Percentiles rank a stretch among this genome's conserved stretches.
Conservation (phyloP, 768 basidiomycete species). For the Hortiboletus flavorubellus region DNA sequence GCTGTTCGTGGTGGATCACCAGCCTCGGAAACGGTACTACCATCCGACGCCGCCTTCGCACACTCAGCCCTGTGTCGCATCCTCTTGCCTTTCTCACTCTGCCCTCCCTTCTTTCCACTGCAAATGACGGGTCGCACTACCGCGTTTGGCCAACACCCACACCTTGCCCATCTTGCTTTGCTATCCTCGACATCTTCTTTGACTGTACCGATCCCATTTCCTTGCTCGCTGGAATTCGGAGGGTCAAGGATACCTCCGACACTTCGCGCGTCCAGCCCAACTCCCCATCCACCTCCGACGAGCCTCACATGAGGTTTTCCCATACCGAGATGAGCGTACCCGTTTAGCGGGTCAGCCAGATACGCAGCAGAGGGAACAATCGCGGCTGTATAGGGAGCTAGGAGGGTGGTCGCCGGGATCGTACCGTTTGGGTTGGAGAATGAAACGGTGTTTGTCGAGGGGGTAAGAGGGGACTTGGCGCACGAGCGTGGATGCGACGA, state of each 20-base stretch:
- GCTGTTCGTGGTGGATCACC: conserved; percentile 3
- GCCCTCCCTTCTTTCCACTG: conserved; percentile 16
- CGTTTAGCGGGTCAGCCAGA: conserved; percentile 76
- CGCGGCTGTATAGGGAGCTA: conserved; percentile 62
- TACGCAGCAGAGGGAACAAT: conserved; percentile 69
- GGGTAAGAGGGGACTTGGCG: conserved; percentile 30
- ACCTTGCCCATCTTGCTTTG: conserved; percentile 53
- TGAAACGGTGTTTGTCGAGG: conserved; percentile 37
- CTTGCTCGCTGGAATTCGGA: conserved; percentile 21
- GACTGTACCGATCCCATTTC: not conserved
- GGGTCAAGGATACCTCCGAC: conserved; percentile 46
- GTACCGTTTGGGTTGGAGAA: conserved; percentile 49
- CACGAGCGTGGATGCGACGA: conserved; percentile 16
- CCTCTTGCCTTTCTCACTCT: conserved; percentile 18
- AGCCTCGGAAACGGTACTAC: not conserved
- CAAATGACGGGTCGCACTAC: conserved; percentile 45
- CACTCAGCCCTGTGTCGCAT: conserved; percentile 20
- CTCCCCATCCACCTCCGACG: conserved; percentile 69
- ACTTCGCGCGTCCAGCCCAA: conserved; percentile 78
- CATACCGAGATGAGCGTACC: conserved; percentile 79
- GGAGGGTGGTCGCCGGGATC: conserved; percentile 50
- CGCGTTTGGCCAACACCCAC: conserved; percentile 52
- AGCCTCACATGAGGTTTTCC: conserved; percentile 83
- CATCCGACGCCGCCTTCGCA: conserved; percentile 4
- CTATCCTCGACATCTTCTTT: conserved; percentile 38